Conservation (phyloP, 2,329 filamentous ascomycete genomes). For the Botrytis pseudocinerea region DNA sequence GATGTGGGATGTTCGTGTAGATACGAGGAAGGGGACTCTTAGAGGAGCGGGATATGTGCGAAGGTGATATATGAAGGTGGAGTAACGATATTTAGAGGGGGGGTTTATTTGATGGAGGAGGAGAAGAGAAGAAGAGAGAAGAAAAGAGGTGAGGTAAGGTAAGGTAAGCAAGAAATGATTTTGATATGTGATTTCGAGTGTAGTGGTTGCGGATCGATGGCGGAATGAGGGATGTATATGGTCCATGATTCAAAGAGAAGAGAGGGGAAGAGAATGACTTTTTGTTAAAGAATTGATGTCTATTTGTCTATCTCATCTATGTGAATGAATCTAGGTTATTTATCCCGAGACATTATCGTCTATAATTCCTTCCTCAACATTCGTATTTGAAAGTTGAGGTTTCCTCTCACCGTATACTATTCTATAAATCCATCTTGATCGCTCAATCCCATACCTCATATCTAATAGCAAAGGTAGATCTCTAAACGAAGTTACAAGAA, state of each 20-base stretch:
- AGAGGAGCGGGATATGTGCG: too few relatives aligned
- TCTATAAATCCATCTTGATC: not conserved
- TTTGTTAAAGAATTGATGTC: not conserved
- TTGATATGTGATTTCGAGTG: not conserved
- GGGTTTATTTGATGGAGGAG: not conserved
- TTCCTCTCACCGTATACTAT: not conserved
- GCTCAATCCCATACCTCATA: not conserved
- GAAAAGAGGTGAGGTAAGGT: not conserved
- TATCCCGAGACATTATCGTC: not conserved
- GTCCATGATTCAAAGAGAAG: not conserved
- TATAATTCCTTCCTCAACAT: not conserved
- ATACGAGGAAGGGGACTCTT: too few relatives aligned
- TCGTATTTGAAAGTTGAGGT: not conserved
- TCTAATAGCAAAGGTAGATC: constrained; percentile 21
- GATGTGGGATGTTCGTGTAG: too few relatives aligned
- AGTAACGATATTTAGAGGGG: too few relatives aligned
- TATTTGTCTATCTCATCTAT: not conserved
- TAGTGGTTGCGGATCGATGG: not conserved
- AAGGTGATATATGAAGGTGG: too few relatives aligned
- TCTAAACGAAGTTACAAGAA: constrained; percentile 31
- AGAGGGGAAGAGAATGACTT: not conserved
- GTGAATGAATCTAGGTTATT: not conserved
- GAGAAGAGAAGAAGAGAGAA: not conserved
- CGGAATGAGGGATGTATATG: not conserved
- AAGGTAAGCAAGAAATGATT: not conserved